phyloP scores from a whole-genome alignment of 805 yeast species.

The Aciculoconidium aculeatum region DNA sequence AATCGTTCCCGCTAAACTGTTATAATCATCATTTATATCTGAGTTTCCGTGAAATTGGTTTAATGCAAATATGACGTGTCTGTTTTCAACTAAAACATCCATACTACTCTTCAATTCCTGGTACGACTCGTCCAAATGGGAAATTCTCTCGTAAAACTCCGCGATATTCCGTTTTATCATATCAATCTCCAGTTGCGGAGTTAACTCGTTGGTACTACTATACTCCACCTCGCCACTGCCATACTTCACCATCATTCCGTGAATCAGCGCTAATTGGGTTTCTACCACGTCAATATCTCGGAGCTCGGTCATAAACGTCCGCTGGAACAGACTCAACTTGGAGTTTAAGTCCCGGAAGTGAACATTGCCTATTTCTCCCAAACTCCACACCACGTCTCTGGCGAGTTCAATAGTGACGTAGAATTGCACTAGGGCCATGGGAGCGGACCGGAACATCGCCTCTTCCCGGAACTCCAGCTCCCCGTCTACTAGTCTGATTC shows the following conservation, averaged over 20 bases:
- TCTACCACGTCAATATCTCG: slow-evolving; percentile 31
- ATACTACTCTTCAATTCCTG: slow-evolving; percentile 19
- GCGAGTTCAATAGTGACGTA: slow-evolving; percentile 43
- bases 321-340: slow-evolving; percentile 38
- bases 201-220: too few species aligned
- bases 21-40: slow-evolving; percentile 12
- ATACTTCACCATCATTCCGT: slow-evolving; percentile 25
- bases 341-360: slow-evolving; percentile 47
- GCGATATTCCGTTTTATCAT: slow-evolving; percentile 20
- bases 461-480: slow-evolving; percentile 18
- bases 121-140: slow-evolving; percentile 33
- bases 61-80: slow-evolving; percentile 23
- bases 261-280: slow-evolving; percentile 22
- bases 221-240: too few species aligned
- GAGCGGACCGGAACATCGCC: slow-evolving; percentile 42
- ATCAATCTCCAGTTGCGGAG: slow-evolving; percentile 37
- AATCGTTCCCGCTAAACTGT: slow-evolving; percentile 32
- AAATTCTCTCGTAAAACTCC: slow-evolving; percentile 24
- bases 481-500: background rate
- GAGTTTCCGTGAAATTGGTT: background rate
- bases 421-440: slow-evolving; percentile 44
- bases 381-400: slow-evolving; percentile 32
- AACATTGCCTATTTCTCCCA: slow-evolving; percentile 36
- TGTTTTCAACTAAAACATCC: slow-evolving; percentile 25
- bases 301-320: slow-evolving; percentile 39